Conservation (phyloP, 345 rosid species). For the Linum tenue region DNA sequence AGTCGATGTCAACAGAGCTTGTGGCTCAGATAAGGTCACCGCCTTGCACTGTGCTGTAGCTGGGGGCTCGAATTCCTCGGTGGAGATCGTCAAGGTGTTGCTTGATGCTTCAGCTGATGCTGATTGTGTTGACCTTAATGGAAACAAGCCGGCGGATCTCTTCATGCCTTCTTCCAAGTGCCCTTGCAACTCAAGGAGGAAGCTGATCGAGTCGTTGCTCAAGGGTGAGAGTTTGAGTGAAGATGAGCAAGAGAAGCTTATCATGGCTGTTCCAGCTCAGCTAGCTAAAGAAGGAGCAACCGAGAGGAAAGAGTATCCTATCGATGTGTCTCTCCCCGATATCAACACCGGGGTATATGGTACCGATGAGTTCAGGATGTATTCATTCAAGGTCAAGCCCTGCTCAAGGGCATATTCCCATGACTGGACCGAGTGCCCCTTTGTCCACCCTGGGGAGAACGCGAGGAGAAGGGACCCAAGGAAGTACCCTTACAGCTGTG, state of each 20-base stretch:
- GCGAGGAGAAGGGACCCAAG: conserved; percentile 93
- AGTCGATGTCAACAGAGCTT: conserved; percentile 51
- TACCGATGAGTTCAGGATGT: conserved; percentile 92
- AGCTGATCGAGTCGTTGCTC: conserved; percentile 44
- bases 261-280: conserved; percentile 31
- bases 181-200: conserved; percentile 37
- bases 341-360: conserved; percentile 74
- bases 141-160: conserved; percentile 52
- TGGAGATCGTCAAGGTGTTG: conserved; percentile 56
- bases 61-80: conserved; percentile 48
- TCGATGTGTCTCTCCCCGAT: conserved; percentile 77
- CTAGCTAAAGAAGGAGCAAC: conserved; percentile 28
- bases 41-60: conserved; percentile 80
- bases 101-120: conserved; percentile 58
- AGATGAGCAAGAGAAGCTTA: conserved; percentile 27
- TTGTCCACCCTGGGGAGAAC: conserved; percentile 95
- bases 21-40: conserved; percentile 66
- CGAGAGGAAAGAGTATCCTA: conserved; percentile 79
- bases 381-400: conserved; percentile 77
- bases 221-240: conserved; percentile 26
- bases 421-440: conserved; percentile 95
- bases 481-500: conserved; percentile 82
- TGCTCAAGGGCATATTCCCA: conserved; percentile 96
- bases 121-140: conserved; percentile 44
- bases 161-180: conserved; percentile 30